Base-by-base conservation (phyloP, 306 rosid genomes). In the Castanea mollissima region DNA sequence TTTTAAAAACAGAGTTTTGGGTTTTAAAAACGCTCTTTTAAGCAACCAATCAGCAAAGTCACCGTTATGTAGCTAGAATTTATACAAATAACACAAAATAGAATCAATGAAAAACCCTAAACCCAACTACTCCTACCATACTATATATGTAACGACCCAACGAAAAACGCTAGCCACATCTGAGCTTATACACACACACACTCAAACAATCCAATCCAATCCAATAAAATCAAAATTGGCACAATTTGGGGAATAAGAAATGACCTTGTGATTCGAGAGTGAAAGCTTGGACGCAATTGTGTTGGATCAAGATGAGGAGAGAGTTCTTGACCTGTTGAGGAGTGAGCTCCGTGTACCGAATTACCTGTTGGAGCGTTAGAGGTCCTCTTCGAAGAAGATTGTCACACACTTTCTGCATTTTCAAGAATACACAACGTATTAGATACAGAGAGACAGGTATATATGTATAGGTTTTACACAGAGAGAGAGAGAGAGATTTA, bases 221-320 rank as follows among this genome's bases (percentile, higher is more conserved):
- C 46, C 46, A 41, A 38, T 38, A 2, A 11, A 41, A 41, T 41
- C 46, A 41, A 41, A 41, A 41, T 41, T 41, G 0, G 12, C 46
- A 41, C 46, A 41, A 41, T 41, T 41, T 41, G 11, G 46, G 46
- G 46, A 41, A 41, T 41, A 41, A 8, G 46, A 41, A 41, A 41
- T 27, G 9, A 84, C 89, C 86, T 49, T 82, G 78, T 44, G 84
- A 74, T 21, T 82, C 78, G 4, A 27, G 5, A 68, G 85, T 38
- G 78, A 80, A 94, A 9, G 96, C 83, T 81, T 95, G 99, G 54
- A 82, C 93, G 77, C 97, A 92, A 77, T 95, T 95, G 80, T 95
- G 97, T 74, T 95, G 99, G 80, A 92, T 85, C 54, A 95, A 87
- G 67, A 95, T 91, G 44, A 95, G 97, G 31, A 95, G 83, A 32